These are phyloP conservation scores for Pogostemon cablin DNA, from an alignment of 257 asterid genomes.

Conservation along the genomic window DNA sequence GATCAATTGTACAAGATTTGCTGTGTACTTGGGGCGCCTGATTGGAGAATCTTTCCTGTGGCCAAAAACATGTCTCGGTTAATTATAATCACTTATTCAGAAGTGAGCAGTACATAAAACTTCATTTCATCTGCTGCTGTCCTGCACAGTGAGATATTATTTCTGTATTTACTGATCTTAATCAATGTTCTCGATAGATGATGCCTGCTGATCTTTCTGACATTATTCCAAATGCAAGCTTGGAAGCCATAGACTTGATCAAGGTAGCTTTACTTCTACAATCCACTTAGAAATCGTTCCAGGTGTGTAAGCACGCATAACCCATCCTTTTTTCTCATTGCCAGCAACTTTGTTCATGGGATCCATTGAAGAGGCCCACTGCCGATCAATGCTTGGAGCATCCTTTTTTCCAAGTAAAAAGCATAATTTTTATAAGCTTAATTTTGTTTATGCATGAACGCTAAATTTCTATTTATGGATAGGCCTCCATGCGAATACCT, in stretches of 20 bases:
- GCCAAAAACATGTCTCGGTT: constrained; percentile 68
- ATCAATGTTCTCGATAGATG: constrained; percentile 45
- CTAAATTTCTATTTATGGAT: constrained; percentile 43
- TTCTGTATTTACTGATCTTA: constrained; percentile 25
- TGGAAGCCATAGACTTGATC: constrained; percentile 84
- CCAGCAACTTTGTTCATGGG: constrained; percentile 94
- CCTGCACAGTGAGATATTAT: neutral
- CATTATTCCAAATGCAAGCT: constrained; percentile 78
- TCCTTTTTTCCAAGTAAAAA: constrained; percentile 73
- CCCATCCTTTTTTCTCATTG: constrained; percentile 6
- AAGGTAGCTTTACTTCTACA: constrained; percentile 49
- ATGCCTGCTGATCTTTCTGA: constrained; percentile 66
- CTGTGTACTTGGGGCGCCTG: constrained; percentile 83
- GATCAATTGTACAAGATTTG: constrained; percentile 91
- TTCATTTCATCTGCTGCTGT: neutral
- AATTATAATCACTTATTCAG: constrained; percentile 55
- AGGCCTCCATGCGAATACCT: constrained; percentile 63
- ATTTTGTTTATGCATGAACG: constrained; percentile 24
- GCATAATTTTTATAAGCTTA: constrained; percentile 22
- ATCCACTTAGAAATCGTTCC: constrained; percentile 20
- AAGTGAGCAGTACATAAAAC: constrained; percentile 49
- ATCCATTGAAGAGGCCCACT: constrained; percentile 80
- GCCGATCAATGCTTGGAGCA: constrained; percentile 90
- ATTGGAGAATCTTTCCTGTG: constrained; percentile 74
- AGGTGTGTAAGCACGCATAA: neutral